Evolutionary conservation across 2,329 filamentous ascomycete species (phyloP).

Genomic region (Alternaria brassicae): DNA sequence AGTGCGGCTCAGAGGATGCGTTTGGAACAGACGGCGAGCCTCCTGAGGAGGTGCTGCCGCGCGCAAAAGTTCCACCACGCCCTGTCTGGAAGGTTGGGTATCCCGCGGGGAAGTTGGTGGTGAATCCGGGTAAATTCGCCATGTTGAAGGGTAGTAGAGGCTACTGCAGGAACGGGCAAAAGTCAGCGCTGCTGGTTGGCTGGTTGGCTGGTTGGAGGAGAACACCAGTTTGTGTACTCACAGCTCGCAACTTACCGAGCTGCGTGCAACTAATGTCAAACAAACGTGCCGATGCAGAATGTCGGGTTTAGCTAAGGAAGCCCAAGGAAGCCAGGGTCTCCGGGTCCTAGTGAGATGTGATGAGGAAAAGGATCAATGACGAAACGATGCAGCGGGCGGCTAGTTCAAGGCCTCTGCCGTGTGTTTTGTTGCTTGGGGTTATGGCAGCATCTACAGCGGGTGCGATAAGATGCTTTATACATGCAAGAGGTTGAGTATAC

Average conservation of each 20-base stretch:
- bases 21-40: conserved; percentile 34
- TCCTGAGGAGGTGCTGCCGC: conserved; percentile 33
- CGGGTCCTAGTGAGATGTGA: conserved; percentile 23
- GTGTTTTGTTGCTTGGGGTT: conserved; percentile 20
- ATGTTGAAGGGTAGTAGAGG: conserved; percentile 24
- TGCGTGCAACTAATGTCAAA: conserved; percentile 20
- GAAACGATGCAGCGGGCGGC: conserved; percentile 17
- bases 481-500: conserved; percentile 5
- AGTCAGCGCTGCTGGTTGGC: conserved; percentile 29
- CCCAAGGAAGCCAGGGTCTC: conserved; percentile 16
- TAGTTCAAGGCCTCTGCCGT: conserved; percentile 23
- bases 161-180: conserved; percentile 40
- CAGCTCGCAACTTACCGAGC: conserved; percentile 30
- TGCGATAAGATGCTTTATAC: conserved; percentile 38
- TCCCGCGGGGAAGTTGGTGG: conserved; percentile 42
- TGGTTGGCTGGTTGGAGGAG: conserved; percentile 27
- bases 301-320: conserved; percentile 4
- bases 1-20: conserved; percentile 49
- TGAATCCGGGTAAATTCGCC: conserved; percentile 40
- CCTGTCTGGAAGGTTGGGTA: conserved; percentile 39
- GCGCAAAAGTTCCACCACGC: conserved; percentile 37
- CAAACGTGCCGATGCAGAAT: conserved; percentile 7
- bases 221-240: conserved; percentile 24
- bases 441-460: conserved; percentile 23
- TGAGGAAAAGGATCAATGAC: conserved; percentile 26